Base-by-base conservation (phyloP, 768 basidiomycete species). In the Coprinopsis strossmayeri region DNA sequence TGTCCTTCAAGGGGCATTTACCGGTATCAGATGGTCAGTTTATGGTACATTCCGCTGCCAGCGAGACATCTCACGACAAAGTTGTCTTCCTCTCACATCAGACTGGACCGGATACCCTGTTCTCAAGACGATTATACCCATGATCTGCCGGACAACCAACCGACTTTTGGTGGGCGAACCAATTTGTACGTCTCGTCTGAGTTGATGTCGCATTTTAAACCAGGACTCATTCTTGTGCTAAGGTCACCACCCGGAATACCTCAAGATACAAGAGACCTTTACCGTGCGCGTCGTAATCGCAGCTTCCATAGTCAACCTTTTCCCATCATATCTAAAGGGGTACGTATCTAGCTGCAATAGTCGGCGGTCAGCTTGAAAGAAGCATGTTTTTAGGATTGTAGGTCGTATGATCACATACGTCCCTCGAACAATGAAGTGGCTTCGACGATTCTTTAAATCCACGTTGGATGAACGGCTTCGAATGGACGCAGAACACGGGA, bases 81-180 rank as follows among this genome's bases (percentile, higher is more conserved):
- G 13, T 13, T 38, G 25, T 41, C 35, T 5, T 32, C 30, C 21
- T 42, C 40, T 21, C 9, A 11, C 35, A 5, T 18, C 24, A 74
- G 73, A 70, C 11, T 78, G 76, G 77, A 57, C 57, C 5, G 53
- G 52, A 2, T 46, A 74, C 5, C 56, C 56, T 0, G 61, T 55
- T 2, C 21, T 64, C 3, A 52, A 60, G 0, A 56, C 46, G 0
- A 51, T 67, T 5, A 63, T 56, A 48, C 50, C 61, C 21, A 55
- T 78, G 11, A 57, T 78, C 12, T 64, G 66, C 26, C 68, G 72
- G 34, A 58, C 63, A 2, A 70, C 59, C 42, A 76, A 73, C 51
- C 68, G 78, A 15, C 34, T 69, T 0, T 73, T 80, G 41, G 71
- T 80, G 2, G 79, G 77, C 0, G 58, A 68, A 24, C 74, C 75